A percentile compares a stretch with the other conserved stretches of the same genome.
These are phyloP conservation scores for Dendrocalamus latiflorus DNA, from an alignment of 202 grass and related monocot species.

Conservation along the genomic window DNA sequence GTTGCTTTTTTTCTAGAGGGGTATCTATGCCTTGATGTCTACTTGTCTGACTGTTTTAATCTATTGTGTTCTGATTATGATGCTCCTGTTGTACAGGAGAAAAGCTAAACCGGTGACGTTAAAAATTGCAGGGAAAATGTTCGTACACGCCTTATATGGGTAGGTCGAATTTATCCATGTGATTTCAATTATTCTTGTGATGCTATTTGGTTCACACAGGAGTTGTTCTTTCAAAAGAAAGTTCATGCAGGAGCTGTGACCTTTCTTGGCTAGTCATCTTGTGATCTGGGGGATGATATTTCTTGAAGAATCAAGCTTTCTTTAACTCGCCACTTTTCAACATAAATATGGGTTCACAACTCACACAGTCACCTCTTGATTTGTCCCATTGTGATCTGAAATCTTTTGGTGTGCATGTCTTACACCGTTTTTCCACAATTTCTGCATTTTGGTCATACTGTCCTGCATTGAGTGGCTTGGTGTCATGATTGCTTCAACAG, in stretches of 20 bases:
- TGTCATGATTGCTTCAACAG: neutral
- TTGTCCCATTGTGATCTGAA: neutral
- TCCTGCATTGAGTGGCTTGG: neutral
- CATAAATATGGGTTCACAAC: neutral
- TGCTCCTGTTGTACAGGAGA: conserved; percentile 24
- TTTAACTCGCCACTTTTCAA: neutral
- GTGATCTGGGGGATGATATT: neutral
- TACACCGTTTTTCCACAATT: neutral
- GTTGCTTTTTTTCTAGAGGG: conserved; percentile 49
- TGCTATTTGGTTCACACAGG: neutral
- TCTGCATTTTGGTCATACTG: neutral
- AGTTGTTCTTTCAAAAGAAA: neutral
- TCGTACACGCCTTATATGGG: conserved; percentile 59
- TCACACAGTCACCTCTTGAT: neutral
- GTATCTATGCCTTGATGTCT: neutral
- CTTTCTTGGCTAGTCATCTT: neutral
- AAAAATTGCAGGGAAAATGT: conserved; percentile 51
- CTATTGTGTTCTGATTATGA: neutral
- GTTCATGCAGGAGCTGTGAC: neutral
- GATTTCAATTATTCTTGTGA: neutral
- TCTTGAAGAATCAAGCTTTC: neutral
- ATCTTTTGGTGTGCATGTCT: neutral
- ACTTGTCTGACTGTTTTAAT: neutral
- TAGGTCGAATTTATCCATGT: conserved; percentile 15
- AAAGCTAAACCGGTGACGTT: conserved; percentile 52